Evolutionary conservation across 352 stramenopile genomes (phyloP).

Genomic region (Paralagenidium karlingii): DNA sequence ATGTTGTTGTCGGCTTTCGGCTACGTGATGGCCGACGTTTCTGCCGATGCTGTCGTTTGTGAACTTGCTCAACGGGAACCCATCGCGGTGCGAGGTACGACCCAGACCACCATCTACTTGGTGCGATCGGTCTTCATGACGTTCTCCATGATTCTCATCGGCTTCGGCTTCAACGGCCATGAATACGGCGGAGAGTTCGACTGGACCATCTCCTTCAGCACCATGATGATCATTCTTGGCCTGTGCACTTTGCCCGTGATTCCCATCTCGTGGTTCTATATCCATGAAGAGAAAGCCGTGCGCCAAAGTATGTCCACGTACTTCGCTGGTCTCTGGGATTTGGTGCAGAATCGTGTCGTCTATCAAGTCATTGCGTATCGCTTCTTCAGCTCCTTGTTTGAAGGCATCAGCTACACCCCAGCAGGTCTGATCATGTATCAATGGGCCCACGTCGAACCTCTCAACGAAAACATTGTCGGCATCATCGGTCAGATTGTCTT

Average conservation of each 20-base stretch:
- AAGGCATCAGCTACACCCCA: conserved; percentile 19
- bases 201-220: conserved; percentile 26
- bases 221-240: conserved; percentile 26
- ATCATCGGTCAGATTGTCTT: conserved; percentile 13
- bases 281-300: conserved; percentile 21
- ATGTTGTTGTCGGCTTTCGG: conserved; percentile 30
- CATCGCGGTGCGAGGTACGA: conserved; percentile 21
- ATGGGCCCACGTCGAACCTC: conserved; percentile 26
- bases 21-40: conserved; percentile 33
- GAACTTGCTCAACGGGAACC: conserved; percentile 37
- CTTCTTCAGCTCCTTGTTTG: conserved; percentile 26
- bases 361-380: conserved; percentile 36
- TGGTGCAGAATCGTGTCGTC: conserved; percentile 28
- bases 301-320: conserved; percentile 17
- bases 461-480: conserved; percentile 32
- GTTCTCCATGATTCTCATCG: conserved; percentile 22
- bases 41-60: conserved; percentile 27
- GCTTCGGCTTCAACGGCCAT: conserved; percentile 30
- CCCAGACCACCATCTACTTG: conserved; percentile 38
- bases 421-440: conserved; percentile 20
- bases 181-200: conserved; percentile 33
- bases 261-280: conserved; percentile 25
- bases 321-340: conserved; percentile 30
- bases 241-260: conserved; percentile 14
- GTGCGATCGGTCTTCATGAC: conserved; percentile 21